phyloP scores from a whole-genome alignment of 2,329 filamentous ascomycete species.

The Verticillium nonalfalfae region DNA sequence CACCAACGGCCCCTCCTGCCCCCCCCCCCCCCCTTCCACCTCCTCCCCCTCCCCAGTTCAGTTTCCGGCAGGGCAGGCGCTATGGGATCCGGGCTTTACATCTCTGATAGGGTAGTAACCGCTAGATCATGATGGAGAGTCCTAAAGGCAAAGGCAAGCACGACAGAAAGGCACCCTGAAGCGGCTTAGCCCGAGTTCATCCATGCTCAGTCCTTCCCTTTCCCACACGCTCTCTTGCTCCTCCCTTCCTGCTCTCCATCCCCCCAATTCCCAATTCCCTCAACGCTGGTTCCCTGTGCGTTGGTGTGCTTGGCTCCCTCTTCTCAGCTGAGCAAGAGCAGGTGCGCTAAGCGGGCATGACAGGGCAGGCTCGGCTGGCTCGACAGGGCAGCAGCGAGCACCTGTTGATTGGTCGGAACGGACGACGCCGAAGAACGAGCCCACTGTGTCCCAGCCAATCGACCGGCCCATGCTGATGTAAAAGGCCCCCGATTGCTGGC shows the following conservation, averaged over 20 bases:
- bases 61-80: not conserved
- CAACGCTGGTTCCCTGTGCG: not conserved
- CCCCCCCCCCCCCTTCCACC: not conserved
- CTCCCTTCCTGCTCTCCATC: not conserved
- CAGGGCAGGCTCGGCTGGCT: not conserved
- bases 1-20: not conserved
- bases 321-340: not conserved
- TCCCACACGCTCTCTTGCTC: not conserved
- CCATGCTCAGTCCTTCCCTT: too few relatives aligned
- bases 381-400: not conserved
- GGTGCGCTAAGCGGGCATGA: not conserved
- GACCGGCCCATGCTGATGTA: not conserved
- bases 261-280: not conserved
- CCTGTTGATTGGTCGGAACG: not conserved
- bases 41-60: not conserved
- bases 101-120: not conserved
- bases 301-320: not conserved
- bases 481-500: not conserved
- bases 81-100: not conserved
- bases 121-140: not conserved
- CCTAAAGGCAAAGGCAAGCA: not conserved
- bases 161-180: not conserved
- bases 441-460: not conserved
- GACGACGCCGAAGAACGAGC: not conserved
- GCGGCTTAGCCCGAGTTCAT: not conserved